Base-by-base conservation (phyloP, 495 filamentous ascomycete species). In the Recurvomyces mirabilis region DNA sequence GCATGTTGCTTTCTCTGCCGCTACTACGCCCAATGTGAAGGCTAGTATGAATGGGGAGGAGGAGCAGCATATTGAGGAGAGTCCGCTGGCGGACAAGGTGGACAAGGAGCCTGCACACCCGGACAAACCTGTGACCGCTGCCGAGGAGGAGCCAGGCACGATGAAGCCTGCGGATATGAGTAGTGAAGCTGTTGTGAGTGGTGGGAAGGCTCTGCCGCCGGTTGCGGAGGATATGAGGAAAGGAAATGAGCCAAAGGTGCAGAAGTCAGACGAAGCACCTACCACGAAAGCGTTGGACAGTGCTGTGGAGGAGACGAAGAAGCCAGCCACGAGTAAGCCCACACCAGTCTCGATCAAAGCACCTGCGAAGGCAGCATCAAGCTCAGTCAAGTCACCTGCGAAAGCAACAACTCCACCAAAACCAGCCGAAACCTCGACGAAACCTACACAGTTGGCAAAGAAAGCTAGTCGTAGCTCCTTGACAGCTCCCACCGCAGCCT, bases 101-200 rank as follows among this genome's bases (percentile, higher is more conserved):
- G 53, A 49, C 14, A 36, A 36, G 29, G 33, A 47, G 41, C 21
- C 46, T 5, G 46, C 38, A 10, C 39, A 41, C 13, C 43, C 43
- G 33, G 66, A 67, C 48, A 68, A 69, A 47, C 43, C 43, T 22
- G 48, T 48, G 0, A 57, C 60, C 11, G 55, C 49, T n/a, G 66
- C 40, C 0, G 59, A 66, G 50, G 66, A 66, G 28, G 41, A 51
- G 28, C 49, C 55, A 10, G 53, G 40, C 14, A 22, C 43, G 21
- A 51, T 65, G 58, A 57, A 59, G 43, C 58, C 63, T 5, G 55
- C 55, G 15, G 59, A 67, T 30, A 57, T 57, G 12, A 62, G 61
- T 37, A 57, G 62, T 22, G 58, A 57, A 53, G 49, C 14, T 34
- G 51, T 54, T 11, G 57, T 65, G 14, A 61, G 61, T 19, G 62